phyloP scores from a whole-genome alignment of 306 rosid genomes.

The Alnus rubra region DNA sequence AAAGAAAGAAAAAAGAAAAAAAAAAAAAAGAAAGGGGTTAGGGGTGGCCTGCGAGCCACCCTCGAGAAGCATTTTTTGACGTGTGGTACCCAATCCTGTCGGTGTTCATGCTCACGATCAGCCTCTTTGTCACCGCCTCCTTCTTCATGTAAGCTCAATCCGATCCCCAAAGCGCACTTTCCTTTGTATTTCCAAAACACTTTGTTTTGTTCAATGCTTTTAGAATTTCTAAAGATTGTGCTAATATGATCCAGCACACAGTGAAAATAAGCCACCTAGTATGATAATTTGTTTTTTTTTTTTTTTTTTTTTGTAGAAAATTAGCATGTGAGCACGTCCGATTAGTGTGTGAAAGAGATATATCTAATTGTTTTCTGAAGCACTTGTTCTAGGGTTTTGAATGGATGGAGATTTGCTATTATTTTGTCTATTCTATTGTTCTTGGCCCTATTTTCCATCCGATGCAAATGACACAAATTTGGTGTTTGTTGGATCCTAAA shows the following conservation, averaged over 20 bases:
- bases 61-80: slow-evolving; percentile 11
- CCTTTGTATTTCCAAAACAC: neutral
- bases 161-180: slow-evolving; percentile 12
- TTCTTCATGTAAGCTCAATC: slow-evolving; percentile 88
- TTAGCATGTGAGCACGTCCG: neutral
- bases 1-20: too few relatives aligned
- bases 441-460: neutral
- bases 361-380: neutral
- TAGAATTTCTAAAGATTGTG: neutral
- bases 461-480: neutral
- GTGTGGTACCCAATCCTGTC: slow-evolving; percentile 87
- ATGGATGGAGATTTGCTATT: too few relatives aligned
- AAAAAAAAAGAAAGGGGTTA: too few relatives aligned
- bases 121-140: slow-evolving; percentile 84
- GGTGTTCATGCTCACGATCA: slow-evolving; percentile 65
- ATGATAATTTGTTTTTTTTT: neutral
- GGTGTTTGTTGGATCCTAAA: neutral
- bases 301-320: neutral
- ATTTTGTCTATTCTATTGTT: neutral
- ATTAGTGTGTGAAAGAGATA: neutral
- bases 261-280: neutral
- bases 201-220: neutral
- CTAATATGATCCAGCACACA: neutral
- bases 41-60: too few relatives aligned
- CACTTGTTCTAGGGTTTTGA: neutral